Evolutionary conservation across 78 protist species (phyloP).

Genomic region (Creolimax fragrantissima): DNA sequence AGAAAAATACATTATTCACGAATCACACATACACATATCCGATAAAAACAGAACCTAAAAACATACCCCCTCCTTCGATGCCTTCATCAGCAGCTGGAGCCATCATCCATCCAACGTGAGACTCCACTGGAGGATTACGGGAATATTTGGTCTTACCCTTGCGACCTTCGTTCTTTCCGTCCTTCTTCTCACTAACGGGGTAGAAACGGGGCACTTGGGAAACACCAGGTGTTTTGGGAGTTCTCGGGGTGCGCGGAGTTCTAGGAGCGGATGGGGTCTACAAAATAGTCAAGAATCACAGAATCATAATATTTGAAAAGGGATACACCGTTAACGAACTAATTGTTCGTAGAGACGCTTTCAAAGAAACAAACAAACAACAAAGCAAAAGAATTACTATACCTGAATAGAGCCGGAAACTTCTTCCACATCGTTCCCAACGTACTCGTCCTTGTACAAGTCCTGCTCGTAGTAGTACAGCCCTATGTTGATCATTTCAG

Average conservation of each 20-base stretch:
- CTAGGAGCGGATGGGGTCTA: neutral
- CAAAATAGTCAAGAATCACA: no score
- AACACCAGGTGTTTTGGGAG: neutral
- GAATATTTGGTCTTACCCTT: conserved; percentile 24
- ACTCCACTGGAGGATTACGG: neutral
- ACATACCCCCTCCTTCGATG: neutral
- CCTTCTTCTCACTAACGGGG: conserved; percentile 1
- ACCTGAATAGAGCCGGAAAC: no score
- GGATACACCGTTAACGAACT: no score
- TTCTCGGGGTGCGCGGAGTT: neutral
- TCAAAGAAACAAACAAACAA: no score
- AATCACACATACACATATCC: neutral
- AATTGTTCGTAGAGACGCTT: no score
- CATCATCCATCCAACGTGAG: conserved; percentile 37
- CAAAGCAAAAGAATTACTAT: no score
- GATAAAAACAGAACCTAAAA: neutral
- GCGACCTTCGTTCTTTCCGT: neutral
- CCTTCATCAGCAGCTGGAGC: neutral
- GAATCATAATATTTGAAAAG: no score
- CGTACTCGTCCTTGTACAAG: no score
- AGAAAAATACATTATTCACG: neutral
- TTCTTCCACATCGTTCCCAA: no score
- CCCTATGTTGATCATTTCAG: conserved; percentile 54
- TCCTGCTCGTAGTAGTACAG: conserved; percentile 60
- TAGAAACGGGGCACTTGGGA: neutral